Conservation (phyloP, 805 yeast species). For the Torulaspora microellipsoides region DNA sequence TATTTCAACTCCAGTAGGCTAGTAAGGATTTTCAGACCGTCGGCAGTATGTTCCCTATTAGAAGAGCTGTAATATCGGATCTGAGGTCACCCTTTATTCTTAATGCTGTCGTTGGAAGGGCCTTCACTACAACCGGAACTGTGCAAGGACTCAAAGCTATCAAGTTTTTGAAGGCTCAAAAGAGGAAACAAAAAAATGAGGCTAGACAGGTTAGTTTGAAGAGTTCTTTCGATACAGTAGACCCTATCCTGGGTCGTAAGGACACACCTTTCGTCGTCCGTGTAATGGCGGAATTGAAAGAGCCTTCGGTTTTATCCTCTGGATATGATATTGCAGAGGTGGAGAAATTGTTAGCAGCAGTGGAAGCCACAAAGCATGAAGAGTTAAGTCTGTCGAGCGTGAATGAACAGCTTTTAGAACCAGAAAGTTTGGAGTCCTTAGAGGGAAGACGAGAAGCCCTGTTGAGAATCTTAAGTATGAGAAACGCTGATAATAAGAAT, state of each 20-base stretch:
- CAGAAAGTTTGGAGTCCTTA: slow-evolving; percentile 37
- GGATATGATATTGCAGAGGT: slow-evolving; percentile 60
- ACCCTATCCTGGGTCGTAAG: slow-evolving; percentile 79
- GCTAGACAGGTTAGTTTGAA: slow-evolving; percentile 32
- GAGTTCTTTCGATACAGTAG: slow-evolving; percentile 43
- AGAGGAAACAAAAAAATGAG: slow-evolving; percentile 33
- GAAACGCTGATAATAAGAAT: slow-evolving; percentile 61
- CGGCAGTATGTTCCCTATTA: slow-evolving; percentile 1
- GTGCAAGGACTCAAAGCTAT: slow-evolving; percentile 24
- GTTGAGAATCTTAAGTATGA: slow-evolving; percentile 65
- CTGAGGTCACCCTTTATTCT: background rate
- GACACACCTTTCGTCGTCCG: slow-evolving; percentile 64
- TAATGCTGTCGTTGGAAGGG: slow-evolving; percentile 3
- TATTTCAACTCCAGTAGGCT: background rate
- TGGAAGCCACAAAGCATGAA: slow-evolving; percentile 29
- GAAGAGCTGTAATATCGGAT: background rate
- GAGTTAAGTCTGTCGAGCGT: slow-evolving; percentile 25
- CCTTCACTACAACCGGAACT: slow-evolving; percentile 11
- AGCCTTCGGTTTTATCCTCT: slow-evolving; percentile 58
- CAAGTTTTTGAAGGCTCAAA: slow-evolving; percentile 33
- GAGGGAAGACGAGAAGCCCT: slow-evolving; percentile 63
- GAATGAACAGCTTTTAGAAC: slow-evolving; percentile 20
- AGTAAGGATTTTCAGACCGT: too few species aligned
- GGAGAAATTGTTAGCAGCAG: slow-evolving; percentile 68
- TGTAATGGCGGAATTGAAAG: slow-evolving; percentile 59